Evolutionary conservation across 2,329 filamentous ascomycete genomes (phyloP).

Genomic region (Hymenoscyphus occultus): DNA sequence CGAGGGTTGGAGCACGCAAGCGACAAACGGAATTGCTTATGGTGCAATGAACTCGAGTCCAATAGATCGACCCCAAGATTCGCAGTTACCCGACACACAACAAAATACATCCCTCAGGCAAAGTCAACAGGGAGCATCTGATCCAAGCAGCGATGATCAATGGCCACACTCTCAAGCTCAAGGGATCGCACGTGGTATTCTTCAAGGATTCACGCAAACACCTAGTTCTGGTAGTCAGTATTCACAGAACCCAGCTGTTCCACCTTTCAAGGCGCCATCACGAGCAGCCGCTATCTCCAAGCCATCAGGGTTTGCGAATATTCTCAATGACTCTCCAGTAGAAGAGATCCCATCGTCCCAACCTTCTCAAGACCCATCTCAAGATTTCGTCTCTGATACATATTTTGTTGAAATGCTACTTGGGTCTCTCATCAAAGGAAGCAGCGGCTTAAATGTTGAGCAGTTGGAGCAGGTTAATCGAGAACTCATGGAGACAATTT

Average conservation of each 20-base stretch:
- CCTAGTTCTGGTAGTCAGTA: constrained; percentile 34
- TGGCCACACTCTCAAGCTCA: constrained; percentile 60
- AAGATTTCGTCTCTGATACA: constrained; percentile 43
- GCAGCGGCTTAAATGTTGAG: constrained; percentile 60
- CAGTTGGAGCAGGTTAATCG: constrained; percentile 93
- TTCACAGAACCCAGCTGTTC: constrained; percentile 36
- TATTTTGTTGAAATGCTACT: constrained; percentile 30
- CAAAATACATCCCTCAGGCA: constrained; percentile 25
- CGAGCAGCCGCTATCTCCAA: constrained; percentile 28
- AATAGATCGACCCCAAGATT: constrained; percentile 29
- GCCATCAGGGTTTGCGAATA: constrained; percentile 30
- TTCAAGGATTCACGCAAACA: constrained; percentile 32
- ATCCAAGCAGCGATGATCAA: constrained; percentile 49
- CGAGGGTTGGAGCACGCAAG: constrained; percentile 66
- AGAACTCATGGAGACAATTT: constrained; percentile 85
- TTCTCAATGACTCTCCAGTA: constrained; percentile 35
- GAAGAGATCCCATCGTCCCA: constrained; percentile 33
- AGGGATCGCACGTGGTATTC: constrained; percentile 44
- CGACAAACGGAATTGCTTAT: constrained; percentile 59
- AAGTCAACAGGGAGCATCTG: constrained; percentile 22
- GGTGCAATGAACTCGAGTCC: constrained; percentile 32
- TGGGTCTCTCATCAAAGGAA: constrained; percentile 26
- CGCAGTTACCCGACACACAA: constrained; percentile 52
- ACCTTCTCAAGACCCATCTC: constrained; percentile 21
- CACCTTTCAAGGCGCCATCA: constrained; percentile 39